These are phyloP conservation scores for Dimargaris verticillata DNA, from an alignment of 192 early-diverging fungal species.

Conservation along the genomic window DNA sequence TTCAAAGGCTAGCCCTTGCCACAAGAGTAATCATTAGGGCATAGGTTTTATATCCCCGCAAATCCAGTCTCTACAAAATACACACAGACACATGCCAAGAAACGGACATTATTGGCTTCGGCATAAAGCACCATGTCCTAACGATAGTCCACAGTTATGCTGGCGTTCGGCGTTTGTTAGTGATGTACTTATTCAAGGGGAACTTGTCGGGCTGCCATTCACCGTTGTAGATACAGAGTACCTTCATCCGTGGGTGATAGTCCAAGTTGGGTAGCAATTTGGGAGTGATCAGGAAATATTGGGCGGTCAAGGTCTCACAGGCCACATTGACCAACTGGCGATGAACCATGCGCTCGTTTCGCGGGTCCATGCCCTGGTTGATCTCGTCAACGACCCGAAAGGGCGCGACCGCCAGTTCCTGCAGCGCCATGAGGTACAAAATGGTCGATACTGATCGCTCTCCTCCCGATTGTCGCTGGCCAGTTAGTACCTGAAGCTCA, in stretches of 20 bases:
- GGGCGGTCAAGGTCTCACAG: conserved; percentile 29
- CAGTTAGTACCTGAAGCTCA: conserved; percentile 65
- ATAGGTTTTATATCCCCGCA: too few relatives aligned
- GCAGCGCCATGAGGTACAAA: conserved; percentile 86
- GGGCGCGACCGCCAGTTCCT: conserved; percentile 68
- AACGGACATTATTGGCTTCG: too few relatives aligned
- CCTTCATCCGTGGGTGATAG: conserved; percentile 81
- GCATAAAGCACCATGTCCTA: too few relatives aligned
- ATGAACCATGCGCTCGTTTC: conserved; percentile 94
- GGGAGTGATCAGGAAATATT: conserved; percentile 96
- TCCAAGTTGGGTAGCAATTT: conserved; percentile 86
- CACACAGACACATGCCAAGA: too few relatives aligned
- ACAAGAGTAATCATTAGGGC: too few relatives aligned
- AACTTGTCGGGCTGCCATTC: conserved; percentile 59
- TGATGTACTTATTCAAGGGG: conserved; percentile 21
- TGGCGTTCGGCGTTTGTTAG: background rate
- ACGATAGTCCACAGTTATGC: too few relatives aligned
- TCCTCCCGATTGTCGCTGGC: conserved; percentile 89
- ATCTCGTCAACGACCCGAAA: conserved; percentile 99
- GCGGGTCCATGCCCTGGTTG: conserved; percentile 98
- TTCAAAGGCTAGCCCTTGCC: too few relatives aligned
- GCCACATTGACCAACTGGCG: conserved; percentile 71
- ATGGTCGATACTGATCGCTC: conserved; percentile 94
- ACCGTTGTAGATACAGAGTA: conserved; percentile 89
- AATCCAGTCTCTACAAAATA: too few relatives aligned